A percentile compares a stretch with the other conserved stretches of the same genome.
Evolutionary conservation across 2,329 filamentous ascomycete genomes (phyloP).

Genomic region (Grosmannia penicillata): DNA sequence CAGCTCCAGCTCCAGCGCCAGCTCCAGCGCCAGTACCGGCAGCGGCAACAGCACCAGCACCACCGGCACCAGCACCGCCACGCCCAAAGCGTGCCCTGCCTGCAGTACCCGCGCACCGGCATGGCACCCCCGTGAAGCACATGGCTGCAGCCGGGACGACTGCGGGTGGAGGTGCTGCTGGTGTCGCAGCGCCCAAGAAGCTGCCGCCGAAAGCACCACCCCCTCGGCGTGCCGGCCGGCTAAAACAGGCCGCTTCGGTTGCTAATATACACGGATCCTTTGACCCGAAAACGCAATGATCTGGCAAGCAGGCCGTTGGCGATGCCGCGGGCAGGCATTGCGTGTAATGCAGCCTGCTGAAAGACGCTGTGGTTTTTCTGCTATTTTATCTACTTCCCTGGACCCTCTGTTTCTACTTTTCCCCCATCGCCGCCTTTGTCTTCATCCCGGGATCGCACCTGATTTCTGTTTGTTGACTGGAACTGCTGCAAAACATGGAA

Average conservation of each 20-base stretch:
- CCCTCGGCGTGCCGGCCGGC: slow-evolving; percentile 8
- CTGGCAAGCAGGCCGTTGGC: too few relatives aligned
- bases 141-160: slow-evolving; percentile 2
- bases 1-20: not conserved
- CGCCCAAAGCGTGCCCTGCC: slow-evolving; percentile 33
- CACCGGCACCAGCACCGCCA: slow-evolving; percentile 4
- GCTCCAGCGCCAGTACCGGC: not conserved
- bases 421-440: too few relatives aligned
- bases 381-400: too few relatives aligned
- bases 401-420: too few relatives aligned
- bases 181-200: slow-evolving; percentile 9
- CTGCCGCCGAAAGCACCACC: slow-evolving; percentile 12
- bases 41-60: not conserved
- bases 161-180: slow-evolving; percentile 1
- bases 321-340: too few relatives aligned
- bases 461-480: too few relatives aligned
- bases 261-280: slow-evolving; percentile 7
- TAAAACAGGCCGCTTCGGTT: slow-evolving; percentile 9
- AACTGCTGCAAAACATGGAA: too few relatives aligned
- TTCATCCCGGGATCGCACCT: too few relatives aligned
- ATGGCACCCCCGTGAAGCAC: slow-evolving; percentile 28
- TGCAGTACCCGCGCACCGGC: slow-evolving; percentile 39
- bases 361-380: too few relatives aligned
- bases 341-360: too few relatives aligned
- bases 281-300: not conserved